Percentiles rank a stretch among this genome's conserved stretches.
phyloP scores from a whole-genome alignment of 345 rosid species.

The Salix dunnii region DNA sequence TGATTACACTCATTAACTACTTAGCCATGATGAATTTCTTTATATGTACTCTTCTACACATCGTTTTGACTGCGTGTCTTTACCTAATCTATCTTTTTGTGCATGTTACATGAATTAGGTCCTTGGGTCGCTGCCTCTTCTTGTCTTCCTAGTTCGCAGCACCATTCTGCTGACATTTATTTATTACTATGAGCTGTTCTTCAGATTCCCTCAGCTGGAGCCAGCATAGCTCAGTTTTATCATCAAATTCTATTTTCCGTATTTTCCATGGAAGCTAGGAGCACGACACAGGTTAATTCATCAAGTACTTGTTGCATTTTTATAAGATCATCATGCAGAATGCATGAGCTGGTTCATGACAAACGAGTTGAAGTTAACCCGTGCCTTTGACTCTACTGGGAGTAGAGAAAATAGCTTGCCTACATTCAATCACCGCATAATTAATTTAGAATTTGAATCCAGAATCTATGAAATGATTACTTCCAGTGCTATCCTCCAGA shows the following conservation, averaged over 20 bases:
- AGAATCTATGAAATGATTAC: not conserved
- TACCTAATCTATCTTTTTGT: not conserved
- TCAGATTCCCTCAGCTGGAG: not conserved
- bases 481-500: not conserved
- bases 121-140: too few relatives aligned
- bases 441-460: not conserved
- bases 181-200: not conserved
- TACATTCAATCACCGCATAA: not conserved
- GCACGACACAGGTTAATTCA: not conserved
- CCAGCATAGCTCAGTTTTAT: not conserved
- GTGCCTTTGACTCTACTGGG: not conserved
- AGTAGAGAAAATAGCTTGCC: too few relatives aligned
- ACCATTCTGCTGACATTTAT: not conserved
- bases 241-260: too few relatives aligned
- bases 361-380: not conserved
- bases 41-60: not conserved
- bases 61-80: not conserved
- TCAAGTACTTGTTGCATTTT: not conserved
- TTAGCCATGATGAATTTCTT: not conserved
- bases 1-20: constrained; percentile 15
- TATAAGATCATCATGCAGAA: not conserved
- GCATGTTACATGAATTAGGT: too few relatives aligned
- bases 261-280: not conserved
- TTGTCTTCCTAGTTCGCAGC: too few relatives aligned
- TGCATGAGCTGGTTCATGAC: not conserved